These are phyloP conservation scores for Biscutella auriculata DNA, from an alignment of 441 rosid genomes.

Conservation along the genomic window DNA sequence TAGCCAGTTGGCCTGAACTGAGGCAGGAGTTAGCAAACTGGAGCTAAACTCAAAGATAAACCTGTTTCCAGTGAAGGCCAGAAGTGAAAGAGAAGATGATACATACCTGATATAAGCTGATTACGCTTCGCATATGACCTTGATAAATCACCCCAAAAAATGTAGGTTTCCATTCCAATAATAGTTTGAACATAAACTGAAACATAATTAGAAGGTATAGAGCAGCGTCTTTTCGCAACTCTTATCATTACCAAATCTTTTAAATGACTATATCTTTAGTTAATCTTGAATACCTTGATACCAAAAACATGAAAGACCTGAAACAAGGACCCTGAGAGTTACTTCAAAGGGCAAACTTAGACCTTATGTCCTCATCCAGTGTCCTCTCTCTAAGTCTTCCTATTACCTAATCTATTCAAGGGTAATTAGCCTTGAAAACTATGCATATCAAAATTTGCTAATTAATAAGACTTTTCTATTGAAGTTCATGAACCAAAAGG, in stretches of 20 bases:
- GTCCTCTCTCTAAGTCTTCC: constrained; percentile 1
- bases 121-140: constrained; percentile 8
- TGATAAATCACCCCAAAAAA: neutral
- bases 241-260: constrained; percentile 1
- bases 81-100: neutral
- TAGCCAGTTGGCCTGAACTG: neutral
- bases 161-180: constrained; percentile 3
- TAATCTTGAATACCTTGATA: constrained; percentile 10
- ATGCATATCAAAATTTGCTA: constrained; percentile 29
- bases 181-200: constrained; percentile 11
- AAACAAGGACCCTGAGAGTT: constrained; percentile 2
- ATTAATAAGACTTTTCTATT: constrained; percentile 37
- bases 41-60: neutral
- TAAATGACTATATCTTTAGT: constrained; percentile 6
- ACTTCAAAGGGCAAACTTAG: constrained; percentile 6
- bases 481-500: constrained; percentile 34
- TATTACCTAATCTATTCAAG: constrained; percentile 20
- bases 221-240: constrained; percentile 19
- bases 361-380: neutral
- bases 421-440: constrained; percentile 15
- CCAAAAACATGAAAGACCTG: constrained; percentile 18
- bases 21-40: neutral
- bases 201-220: neutral
- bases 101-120: constrained; percentile 10
- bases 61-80: neutral